Conservation (phyloP, 2,329 filamentous ascomycete species). For the Phaeosphaeria sp. region DNA sequence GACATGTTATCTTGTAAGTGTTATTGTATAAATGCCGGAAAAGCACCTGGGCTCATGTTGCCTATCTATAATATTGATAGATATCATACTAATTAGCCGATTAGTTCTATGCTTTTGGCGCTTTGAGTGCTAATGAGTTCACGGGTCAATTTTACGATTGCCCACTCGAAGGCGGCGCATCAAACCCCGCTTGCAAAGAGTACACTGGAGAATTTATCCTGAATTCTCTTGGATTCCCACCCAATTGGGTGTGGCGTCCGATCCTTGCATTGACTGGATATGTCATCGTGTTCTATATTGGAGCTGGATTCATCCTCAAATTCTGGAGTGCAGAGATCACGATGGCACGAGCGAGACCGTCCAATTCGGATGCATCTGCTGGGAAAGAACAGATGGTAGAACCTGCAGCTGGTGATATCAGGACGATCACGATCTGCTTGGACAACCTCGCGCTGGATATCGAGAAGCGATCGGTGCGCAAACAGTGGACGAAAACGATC, state of each 20-base stretch:
- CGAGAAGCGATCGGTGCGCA: conserved; percentile 64
- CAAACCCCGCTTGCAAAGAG: conserved; percentile 69
- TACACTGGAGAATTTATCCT: conserved; percentile 76
- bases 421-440: conserved; percentile 69
- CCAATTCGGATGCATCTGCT: conserved; percentile 65
- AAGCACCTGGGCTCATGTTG: no score
- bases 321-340: conserved; percentile 73
- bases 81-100: background rate
- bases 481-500: conserved; percentile 61
- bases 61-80: no score
- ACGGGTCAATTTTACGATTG: conserved; percentile 75
- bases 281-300: conserved; percentile 65
- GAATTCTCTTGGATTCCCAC: conserved; percentile 70
- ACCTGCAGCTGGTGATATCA: conserved; percentile 60
- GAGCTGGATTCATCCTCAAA: conserved; percentile 67
- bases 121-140: conserved; percentile 76
- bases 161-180: conserved; percentile 65
- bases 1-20: conserved; percentile 61
- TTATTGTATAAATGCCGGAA: background rate
- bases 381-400: conserved; percentile 73
- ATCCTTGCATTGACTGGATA: conserved; percentile 70
- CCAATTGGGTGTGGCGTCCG: conserved; percentile 70
- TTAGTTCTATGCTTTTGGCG: conserved; percentile 74
- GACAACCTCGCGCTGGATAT: conserved; percentile 69
- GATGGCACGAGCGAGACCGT: conserved; percentile 66